These are phyloP conservation scores for Pistacia vera DNA, from an alignment of 345 rosid species.

Conservation along the genomic window DNA sequence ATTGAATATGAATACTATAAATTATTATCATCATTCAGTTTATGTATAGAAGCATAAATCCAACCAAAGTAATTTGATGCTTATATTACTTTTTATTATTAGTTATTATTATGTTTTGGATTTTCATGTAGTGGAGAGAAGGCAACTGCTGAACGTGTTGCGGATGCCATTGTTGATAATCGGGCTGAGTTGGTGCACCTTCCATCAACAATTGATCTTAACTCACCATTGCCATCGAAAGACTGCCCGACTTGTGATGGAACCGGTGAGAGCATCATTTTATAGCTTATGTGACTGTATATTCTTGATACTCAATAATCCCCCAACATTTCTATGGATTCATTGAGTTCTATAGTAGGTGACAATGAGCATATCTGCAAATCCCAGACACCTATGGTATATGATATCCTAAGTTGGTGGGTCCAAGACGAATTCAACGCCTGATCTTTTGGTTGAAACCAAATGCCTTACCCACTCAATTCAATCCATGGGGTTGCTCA, in stretches of 20 bases:
- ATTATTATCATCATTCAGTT: neutral
- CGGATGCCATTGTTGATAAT: conserved; percentile 79
- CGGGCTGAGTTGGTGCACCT: conserved; percentile 89
- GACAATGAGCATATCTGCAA: neutral
- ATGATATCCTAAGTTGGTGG: neutral
- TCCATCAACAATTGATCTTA: conserved; percentile 68
- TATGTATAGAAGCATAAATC: neutral
- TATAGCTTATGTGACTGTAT: neutral
- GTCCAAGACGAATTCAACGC: neutral
- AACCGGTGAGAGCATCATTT: conserved; percentile 56
- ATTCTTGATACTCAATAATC: neutral
- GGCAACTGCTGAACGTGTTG: conserved; percentile 78
- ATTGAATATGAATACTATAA: neutral
- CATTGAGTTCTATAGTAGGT: neutral
- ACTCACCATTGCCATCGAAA: conserved; percentile 75
- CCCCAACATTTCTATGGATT: neutral
- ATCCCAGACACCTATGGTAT: too few relatives aligned
- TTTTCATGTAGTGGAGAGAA: conserved; percentile 74
- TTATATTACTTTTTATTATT: neutral
- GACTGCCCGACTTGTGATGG: conserved; percentile 94
- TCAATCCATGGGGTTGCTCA: neutral
- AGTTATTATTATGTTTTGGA: neutral
- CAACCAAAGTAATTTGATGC: conserved; percentile 14
- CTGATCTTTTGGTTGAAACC: neutral
- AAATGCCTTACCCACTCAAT: neutral